Evolutionary conservation across 1,139 yeast species (phyloP).

Genomic region (Kodamaea suecica): DNA sequence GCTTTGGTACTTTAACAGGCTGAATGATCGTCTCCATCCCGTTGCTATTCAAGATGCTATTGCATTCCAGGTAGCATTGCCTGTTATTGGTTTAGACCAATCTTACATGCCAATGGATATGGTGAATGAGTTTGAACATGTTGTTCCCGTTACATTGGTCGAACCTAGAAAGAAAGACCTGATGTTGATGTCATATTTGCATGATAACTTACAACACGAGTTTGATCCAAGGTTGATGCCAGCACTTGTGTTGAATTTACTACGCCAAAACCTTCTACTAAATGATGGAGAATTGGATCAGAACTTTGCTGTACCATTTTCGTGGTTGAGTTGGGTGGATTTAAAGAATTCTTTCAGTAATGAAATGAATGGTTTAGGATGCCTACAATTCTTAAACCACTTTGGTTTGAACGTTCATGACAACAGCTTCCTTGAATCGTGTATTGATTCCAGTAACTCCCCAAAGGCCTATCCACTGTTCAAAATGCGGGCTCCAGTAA

Average conservation of each 20-base stretch:
- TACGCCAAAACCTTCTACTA: conserved; percentile 4
- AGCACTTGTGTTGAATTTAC: conserved; percentile 14
- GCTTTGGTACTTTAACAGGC: background rate
- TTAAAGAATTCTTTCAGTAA: conserved; percentile 3
- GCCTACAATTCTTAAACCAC: background rate
- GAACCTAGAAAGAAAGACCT: too few relatives aligned
- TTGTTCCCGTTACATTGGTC: too few relatives aligned
- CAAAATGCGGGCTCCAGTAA: background rate
- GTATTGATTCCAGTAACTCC: background rate
- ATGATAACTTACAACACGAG: conserved; percentile 2
- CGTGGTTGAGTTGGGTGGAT: conserved; percentile 19
- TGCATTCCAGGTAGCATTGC: too few relatives aligned
- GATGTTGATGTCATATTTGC: background rate
- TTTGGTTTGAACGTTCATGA: background rate
- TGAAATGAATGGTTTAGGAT: background rate
- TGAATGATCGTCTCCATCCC: too few relatives aligned
- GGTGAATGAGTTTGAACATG: too few relatives aligned
- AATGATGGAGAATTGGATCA: conserved; percentile 5
- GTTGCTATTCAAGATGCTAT: too few relatives aligned
- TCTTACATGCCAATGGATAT: too few relatives aligned
- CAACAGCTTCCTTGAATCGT: background rate
- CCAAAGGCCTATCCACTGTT: conserved; percentile 1
- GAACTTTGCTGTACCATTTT: conserved; percentile 16
- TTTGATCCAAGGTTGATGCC: conserved; percentile 21
- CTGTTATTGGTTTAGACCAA: too few relatives aligned